A percentile compares a stretch with the other conserved stretches of the same genome.
These are phyloP conservation scores for Hanseniaspora clermontiae DNA, from an alignment of 805 yeast genomes.

Conservation along the genomic window DNA sequence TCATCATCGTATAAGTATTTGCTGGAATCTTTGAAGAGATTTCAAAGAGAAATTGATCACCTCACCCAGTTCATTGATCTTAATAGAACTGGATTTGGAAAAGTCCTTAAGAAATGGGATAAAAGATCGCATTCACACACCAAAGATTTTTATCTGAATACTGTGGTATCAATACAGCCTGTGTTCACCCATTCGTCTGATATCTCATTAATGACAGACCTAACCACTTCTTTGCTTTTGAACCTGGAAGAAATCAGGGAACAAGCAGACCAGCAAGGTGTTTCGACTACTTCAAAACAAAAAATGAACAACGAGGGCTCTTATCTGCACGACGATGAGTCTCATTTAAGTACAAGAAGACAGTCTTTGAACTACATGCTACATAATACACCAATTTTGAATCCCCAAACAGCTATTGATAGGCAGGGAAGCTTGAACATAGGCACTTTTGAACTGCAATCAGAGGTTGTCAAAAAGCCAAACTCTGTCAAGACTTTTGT, in stretches of 20 bases:
- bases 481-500: neutral
- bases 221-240: slow-evolving; percentile 27
- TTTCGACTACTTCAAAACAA: neutral
- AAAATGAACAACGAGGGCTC: neutral
- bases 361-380: neutral
- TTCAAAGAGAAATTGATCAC: slow-evolving; percentile 75
- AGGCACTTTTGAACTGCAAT: neutral
- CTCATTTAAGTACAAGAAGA: neutral
- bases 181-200: slow-evolving; percentile 76
- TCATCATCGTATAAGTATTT: slow-evolving; percentile 71
- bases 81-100: slow-evolving; percentile 90
- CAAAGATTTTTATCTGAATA: slow-evolving; percentile 76
- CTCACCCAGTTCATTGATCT: slow-evolving; percentile 88
- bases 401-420: neutral
- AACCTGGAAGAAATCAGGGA: slow-evolving; percentile 23
- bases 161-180: slow-evolving; percentile 94
- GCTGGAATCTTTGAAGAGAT: slow-evolving; percentile 79
- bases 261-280: slow-evolving; percentile 4
- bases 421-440: neutral
- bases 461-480: neutral
- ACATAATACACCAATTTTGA: neutral
- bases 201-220: slow-evolving; percentile 71
- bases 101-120: slow-evolving; percentile 96
- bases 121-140: slow-evolving; percentile 90
- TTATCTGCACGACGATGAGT: neutral